Conservation (phyloP, 2,329 filamentous ascomycete species). For the Ceratocystis albifundus region DNA sequence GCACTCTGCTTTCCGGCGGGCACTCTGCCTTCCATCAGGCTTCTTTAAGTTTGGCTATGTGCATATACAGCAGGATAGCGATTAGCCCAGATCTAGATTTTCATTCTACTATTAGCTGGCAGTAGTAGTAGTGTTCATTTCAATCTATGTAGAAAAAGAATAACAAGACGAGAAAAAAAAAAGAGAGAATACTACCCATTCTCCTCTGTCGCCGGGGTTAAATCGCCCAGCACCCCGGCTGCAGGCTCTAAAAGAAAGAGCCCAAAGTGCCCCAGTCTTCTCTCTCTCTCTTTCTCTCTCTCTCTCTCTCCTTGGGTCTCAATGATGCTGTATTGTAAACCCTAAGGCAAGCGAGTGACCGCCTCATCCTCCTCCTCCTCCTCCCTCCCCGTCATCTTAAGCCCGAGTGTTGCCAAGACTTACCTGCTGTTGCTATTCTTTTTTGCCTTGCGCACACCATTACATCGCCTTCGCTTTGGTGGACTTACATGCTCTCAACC, state of each 20-base stretch:
- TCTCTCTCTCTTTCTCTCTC: background rate
- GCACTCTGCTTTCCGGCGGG: too few relatives aligned
- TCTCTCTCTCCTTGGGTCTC: background rate
- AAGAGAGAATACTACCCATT: background rate
- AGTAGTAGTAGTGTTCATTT: background rate
- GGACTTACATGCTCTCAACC: too few relatives aligned
- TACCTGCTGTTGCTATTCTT: background rate
- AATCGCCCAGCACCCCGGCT: background rate
- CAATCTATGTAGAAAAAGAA: background rate
- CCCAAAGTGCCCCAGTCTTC: background rate
- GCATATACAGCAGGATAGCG: too few relatives aligned
- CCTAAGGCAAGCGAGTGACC: background rate
- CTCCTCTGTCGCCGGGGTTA: conserved; percentile 5
- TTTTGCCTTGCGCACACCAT: background rate
- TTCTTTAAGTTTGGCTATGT: too few relatives aligned
- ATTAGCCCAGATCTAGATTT: too few relatives aligned
- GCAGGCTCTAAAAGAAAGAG: background rate
- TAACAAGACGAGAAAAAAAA: conserved; percentile 12
- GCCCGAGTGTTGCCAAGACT: background rate
- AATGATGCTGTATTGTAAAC: background rate
- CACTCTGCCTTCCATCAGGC: too few relatives aligned
- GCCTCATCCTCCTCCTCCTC: too few relatives aligned
- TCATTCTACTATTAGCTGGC: too few relatives aligned
- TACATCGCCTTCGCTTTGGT: too few relatives aligned
- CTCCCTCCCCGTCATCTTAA: background rate